Evolutionary conservation across 2,329 filamentous ascomycete genomes (phyloP).

Genomic region (Penicillium sp.): DNA sequence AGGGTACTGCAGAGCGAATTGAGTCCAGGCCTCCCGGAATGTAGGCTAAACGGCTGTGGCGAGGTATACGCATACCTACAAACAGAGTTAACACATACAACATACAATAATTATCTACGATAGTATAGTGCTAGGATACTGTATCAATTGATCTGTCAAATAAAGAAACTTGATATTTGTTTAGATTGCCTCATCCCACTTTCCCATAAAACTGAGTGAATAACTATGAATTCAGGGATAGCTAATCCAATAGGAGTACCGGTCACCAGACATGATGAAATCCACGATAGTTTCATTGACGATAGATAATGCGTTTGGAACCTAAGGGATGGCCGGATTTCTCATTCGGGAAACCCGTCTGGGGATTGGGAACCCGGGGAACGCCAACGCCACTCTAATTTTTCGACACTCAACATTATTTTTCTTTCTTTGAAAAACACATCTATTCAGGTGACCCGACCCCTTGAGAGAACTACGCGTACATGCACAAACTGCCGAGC

Average conservation of each 20-base stretch:
- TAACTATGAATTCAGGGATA: not conserved
- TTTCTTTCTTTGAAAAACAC: not conserved
- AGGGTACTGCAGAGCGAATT: not conserved
- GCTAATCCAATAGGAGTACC: not conserved
- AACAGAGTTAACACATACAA: not conserved
- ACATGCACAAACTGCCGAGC: not conserved
- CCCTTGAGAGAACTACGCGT: not conserved
- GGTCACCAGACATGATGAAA: conserved; percentile 2
- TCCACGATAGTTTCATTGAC: not conserved
- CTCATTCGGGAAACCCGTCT: conserved; percentile 8
- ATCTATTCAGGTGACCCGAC: not conserved
- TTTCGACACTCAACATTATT: not conserved
- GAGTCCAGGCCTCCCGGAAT: conserved; percentile 4
- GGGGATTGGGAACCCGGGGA: conserved; percentile 1
- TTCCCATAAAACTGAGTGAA: not conserved
- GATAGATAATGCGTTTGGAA: not conserved
- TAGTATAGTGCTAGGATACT: not conserved
- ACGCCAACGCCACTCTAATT: conserved; percentile 7
- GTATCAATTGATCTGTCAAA: not conserved
- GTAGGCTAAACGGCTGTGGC: conserved; percentile 3
- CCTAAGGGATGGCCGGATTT: conserved; percentile 4
- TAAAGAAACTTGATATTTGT: not conserved
- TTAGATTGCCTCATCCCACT: not conserved
- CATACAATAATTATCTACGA: not conserved
- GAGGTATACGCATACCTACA: not conserved